Conservation (phyloP, 345 rosid species). For the Lumnitzera littorea region DNA sequence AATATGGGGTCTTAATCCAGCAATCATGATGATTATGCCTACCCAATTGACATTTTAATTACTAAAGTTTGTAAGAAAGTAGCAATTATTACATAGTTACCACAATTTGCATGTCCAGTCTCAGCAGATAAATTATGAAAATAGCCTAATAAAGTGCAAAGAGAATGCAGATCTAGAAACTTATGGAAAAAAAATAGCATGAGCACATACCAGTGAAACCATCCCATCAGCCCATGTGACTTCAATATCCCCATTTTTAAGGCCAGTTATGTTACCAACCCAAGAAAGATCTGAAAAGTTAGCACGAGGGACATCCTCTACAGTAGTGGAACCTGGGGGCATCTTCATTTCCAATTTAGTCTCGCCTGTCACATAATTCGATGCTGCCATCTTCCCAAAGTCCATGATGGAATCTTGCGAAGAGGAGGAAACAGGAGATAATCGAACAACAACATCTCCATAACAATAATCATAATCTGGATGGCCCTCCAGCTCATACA, state of each 20-base stretch:
- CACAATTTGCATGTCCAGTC: too few species aligned
- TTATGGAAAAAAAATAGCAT: not conserved
- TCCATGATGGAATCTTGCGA: constrained; percentile 28
- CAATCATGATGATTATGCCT: too few species aligned
- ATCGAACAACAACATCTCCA: constrained; percentile 86
- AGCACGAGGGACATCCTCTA: constrained; percentile 19
- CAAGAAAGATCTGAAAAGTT: constrained; percentile 70
- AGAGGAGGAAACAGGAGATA: constrained; percentile 50
- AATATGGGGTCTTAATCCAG: too few species aligned
- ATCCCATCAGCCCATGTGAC: constrained; percentile 98
- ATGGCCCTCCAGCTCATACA: constrained; percentile 93
- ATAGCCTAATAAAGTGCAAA: not conserved
- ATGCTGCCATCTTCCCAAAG: constrained; percentile 26
- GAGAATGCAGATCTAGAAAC: too few species aligned
- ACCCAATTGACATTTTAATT: too few species aligned
- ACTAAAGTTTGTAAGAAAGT: too few species aligned
- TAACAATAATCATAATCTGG: constrained; percentile 94
- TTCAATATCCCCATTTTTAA: constrained; percentile 89
- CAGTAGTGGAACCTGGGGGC: constrained; percentile 27
- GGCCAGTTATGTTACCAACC: constrained; percentile 95
- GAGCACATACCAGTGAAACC: constrained; percentile 68
- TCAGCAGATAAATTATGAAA: too few species aligned
- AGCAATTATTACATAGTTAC: too few species aligned
- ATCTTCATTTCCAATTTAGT: constrained; percentile 19
- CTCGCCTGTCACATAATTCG: constrained; percentile 24